phyloP scores from a whole-genome alignment of 2,329 filamentous ascomycete species.

The Colletotrichum viniferum region DNA sequence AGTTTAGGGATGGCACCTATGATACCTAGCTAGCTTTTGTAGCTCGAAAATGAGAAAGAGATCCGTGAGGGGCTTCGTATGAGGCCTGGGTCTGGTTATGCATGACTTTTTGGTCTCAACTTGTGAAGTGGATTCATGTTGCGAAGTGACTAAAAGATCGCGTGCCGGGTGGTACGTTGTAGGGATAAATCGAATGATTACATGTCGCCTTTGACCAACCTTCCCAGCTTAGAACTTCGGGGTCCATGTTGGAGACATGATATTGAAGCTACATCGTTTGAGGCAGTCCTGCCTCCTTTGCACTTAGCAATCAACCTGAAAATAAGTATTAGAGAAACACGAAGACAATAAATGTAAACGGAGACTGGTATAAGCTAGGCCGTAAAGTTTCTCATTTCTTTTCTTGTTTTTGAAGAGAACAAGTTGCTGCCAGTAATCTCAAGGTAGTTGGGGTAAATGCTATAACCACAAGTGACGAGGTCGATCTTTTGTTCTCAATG shows the following conservation, averaged over 20 bases:
- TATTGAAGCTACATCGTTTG: neutral
- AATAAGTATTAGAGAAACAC: too few relatives aligned
- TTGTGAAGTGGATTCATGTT: neutral
- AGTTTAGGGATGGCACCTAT: slow-evolving; percentile 3
- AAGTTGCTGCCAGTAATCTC: neutral
- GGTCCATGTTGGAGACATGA: too few relatives aligned
- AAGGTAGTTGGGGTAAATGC: neutral
- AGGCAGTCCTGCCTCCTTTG: neutral
- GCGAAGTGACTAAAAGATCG: too few relatives aligned
- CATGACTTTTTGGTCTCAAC: neutral
- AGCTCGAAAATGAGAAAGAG: neutral
- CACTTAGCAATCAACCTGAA: too few relatives aligned
- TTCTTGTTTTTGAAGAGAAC: neutral
- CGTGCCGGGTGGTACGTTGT: neutral
- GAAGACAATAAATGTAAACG: too few relatives aligned
- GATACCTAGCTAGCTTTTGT: slow-evolving; percentile 10
- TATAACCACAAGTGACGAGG: neutral
- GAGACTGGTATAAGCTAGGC: too few relatives aligned
- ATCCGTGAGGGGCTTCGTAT: neutral
- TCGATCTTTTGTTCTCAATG: too few relatives aligned
- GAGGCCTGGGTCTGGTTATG: neutral
- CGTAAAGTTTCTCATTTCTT: too few relatives aligned
- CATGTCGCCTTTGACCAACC: neutral
- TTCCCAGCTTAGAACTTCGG: too few relatives aligned
- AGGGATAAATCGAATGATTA: neutral